Evolutionary conservation across 1,284 basidiomycete species (phyloP).

Genomic region (Pisolithus thermaeus): DNA sequence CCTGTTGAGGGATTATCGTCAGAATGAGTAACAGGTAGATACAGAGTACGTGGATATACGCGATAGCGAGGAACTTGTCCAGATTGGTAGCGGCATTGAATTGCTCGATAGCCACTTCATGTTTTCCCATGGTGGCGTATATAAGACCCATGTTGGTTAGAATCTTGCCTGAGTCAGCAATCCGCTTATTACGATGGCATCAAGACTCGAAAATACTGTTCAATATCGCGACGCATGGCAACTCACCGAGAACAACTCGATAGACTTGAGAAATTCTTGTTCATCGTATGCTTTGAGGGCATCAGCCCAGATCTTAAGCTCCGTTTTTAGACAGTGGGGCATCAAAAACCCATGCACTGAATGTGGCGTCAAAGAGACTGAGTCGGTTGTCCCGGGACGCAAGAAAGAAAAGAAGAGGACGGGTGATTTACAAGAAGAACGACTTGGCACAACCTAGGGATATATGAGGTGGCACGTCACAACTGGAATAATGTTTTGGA

Average conservation of each 20-base stretch:
- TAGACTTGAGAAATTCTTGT: constrained; percentile 68
- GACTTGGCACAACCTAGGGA: too few relatives aligned
- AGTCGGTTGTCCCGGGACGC: too few relatives aligned
- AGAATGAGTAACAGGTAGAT: background rate
- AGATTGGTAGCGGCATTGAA: constrained; percentile 72
- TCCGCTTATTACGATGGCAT: constrained; percentile 39
- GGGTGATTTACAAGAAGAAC: too few relatives aligned
- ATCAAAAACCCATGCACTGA: constrained; percentile 29
- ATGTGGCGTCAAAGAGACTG: too few relatives aligned
- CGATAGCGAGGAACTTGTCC: constrained; percentile 82
- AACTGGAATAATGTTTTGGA: too few relatives aligned
- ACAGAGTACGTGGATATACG: constrained; percentile 42
- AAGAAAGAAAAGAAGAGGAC: too few relatives aligned
- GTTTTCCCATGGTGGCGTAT: constrained; percentile 82
- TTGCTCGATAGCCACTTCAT: constrained; percentile 74
- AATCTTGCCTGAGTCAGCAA: constrained; percentile 83
- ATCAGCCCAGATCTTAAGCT: constrained; percentile 81
- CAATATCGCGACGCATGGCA: background rate
- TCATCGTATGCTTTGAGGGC: constrained; percentile 84
- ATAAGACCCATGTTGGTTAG: constrained; percentile 88
- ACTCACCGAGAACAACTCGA: constrained; percentile 69
- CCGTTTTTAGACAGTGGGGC: constrained; percentile 79
- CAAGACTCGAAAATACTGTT: background rate
- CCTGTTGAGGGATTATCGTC: constrained; percentile 29
- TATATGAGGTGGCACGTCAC: too few relatives aligned